Percentiles rank a stretch among this genome's conserved stretches.
Conservation (phyloP, 495 filamentous ascomycete species). For the Usnea hakonensis region DNA sequence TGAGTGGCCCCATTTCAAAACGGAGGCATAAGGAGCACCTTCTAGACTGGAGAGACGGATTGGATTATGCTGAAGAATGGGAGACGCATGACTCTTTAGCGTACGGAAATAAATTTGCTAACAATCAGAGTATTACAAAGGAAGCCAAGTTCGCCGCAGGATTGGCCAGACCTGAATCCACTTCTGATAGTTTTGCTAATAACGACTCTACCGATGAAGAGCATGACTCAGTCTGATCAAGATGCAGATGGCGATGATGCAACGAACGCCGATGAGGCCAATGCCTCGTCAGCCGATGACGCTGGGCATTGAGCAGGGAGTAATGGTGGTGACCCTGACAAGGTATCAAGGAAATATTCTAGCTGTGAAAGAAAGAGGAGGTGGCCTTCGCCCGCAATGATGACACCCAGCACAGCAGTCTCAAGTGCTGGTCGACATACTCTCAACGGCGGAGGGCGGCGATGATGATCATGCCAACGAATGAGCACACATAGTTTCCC, state of each 20-base stretch:
- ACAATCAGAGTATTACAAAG: conserved; percentile 21
- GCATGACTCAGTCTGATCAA: neutral
- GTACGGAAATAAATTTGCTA: conserved; percentile 28
- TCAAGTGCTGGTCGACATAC: neutral
- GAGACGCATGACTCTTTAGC: conserved; percentile 37
- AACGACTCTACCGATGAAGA: neutral
- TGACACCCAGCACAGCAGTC: neutral
- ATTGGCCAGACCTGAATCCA: neutral
- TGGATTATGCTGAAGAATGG: conserved; percentile 43
- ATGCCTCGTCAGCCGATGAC: neutral
- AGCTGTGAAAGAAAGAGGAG: neutral
- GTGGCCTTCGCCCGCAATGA: neutral
- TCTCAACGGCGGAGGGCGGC: neutral
- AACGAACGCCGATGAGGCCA: neutral
- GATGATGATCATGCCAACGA: neutral
- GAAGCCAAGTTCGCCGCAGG: neutral
- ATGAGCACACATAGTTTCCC: neutral
- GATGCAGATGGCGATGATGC: neutral
- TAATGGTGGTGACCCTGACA: neutral
- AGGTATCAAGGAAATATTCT: neutral
- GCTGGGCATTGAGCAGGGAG: neutral
- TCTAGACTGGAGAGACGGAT: conserved; percentile 40
- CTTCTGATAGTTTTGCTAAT: neutral
- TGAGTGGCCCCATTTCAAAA: conserved; percentile 23
- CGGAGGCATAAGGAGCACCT: conserved; percentile 31